A percentile compares a stretch with the other conserved stretches of the same genome.
These are phyloP conservation scores for Leccinum pallidistipes DNA, from an alignment of 1,284 basidiomycete species.

Conservation along the genomic window DNA sequence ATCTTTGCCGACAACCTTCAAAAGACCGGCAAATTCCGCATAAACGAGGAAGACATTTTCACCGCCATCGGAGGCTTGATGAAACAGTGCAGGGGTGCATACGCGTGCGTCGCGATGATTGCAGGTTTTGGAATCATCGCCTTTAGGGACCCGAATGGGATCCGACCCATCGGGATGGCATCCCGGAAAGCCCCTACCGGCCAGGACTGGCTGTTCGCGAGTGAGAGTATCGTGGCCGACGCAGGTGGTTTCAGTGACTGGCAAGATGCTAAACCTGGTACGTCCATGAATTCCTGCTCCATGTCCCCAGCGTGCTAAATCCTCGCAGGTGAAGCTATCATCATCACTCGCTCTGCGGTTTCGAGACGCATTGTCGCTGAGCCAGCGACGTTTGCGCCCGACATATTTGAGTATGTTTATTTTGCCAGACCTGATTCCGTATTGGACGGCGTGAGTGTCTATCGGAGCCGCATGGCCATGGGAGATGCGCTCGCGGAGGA, in stretches of 20 bases:
- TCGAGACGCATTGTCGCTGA: conserved; percentile 72
- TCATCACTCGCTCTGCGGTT: conserved; percentile 83
- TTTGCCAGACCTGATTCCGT: conserved; percentile 98
- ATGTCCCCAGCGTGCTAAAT: conserved; percentile 3
- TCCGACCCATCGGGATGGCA: conserved; percentile 88
- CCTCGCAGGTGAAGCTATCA: conserved; percentile 83
- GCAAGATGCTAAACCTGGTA: conserved; percentile 92
- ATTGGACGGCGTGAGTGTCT: conserved; percentile 96
- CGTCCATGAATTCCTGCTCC: conserved; percentile 18
- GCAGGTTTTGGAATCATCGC: conserved; percentile 99
- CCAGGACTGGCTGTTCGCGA: conserved; percentile 88
- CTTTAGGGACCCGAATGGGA: conserved; percentile 99
- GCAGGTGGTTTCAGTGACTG: conserved; percentile 90
- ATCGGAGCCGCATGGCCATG: conserved; percentile 99
- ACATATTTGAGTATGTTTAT: conserved; percentile 99
- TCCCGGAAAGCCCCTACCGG: conserved; percentile 57
- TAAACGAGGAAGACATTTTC: conserved; percentile 99
- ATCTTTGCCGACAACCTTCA: conserved; percentile 98
- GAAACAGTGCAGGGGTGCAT: conserved; percentile 88
- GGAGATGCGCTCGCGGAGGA: conserved; percentile 93
- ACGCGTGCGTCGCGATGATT: conserved; percentile 97
- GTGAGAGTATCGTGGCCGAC: conserved; percentile 96
- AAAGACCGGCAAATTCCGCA: conserved; percentile 98
- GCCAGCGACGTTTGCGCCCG: conserved; percentile 85
- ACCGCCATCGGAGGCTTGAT: conserved; percentile 90